Evolutionary conservation across 2,329 filamentous ascomycete genomes (phyloP).

Genomic region (Pseudofabraea citricarpa): DNA sequence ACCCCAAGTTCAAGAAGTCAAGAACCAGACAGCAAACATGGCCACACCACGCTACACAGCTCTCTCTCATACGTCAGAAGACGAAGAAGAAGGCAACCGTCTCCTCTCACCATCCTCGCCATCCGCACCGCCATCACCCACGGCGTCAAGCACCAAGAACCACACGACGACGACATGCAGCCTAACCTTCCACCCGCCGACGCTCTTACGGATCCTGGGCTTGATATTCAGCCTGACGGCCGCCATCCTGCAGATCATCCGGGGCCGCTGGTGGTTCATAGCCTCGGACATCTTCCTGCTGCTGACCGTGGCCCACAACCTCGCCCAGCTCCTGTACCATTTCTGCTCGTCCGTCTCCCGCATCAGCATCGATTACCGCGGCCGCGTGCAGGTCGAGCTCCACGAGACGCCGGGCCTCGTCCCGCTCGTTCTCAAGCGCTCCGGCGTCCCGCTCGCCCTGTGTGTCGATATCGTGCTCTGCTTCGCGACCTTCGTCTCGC

Average conservation of each 20-base stretch:
- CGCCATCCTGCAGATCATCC: slow-evolving; percentile 6
- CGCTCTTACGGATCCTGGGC: slow-evolving; percentile 5
- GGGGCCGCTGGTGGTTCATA: slow-evolving; percentile 8
- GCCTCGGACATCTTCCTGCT: slow-evolving; percentile 2
- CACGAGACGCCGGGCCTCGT: too few relatives aligned
- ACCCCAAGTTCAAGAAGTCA: neutral
- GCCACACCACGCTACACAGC: neutral
- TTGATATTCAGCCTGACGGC: slow-evolving; percentile 5
- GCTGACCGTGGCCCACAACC: neutral
- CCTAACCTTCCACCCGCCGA: slow-evolving; percentile 5
- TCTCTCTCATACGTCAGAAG: neutral
- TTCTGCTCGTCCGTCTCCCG: neutral
- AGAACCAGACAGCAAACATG: neutral
- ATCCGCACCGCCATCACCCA: neutral
- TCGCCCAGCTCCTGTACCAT: neutral
- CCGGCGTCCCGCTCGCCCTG: neutral
- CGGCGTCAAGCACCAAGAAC: neutral
- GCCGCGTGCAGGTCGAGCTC: neutral
- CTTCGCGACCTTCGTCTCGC: neutral
- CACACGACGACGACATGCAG: slow-evolving; percentile 2
- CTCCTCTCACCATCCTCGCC: slow-evolving; percentile 2
- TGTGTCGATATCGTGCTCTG: neutral
- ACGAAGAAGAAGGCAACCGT: slow-evolving; percentile 2
- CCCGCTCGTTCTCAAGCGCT: neutral
- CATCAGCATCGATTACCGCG: neutral